Evolutionary conservation across 2,329 filamentous ascomycete species (phyloP).

Genomic region (Didymella exigua): DNA sequence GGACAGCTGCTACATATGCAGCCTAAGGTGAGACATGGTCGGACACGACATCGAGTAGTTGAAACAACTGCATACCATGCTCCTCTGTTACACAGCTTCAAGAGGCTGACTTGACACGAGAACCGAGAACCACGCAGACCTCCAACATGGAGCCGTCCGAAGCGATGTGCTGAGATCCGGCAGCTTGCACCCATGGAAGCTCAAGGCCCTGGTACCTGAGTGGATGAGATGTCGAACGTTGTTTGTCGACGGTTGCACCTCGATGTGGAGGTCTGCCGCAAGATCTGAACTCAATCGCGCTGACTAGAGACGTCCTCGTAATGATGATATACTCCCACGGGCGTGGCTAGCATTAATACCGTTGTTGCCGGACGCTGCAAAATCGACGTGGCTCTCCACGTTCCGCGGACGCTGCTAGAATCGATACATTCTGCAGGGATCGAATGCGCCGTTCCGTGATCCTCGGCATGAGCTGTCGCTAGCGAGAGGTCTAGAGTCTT

Average conservation of each 20-base stretch:
- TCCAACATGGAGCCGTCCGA: constrained; percentile 8
- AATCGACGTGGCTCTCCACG: constrained; percentile 41
- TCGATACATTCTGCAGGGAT: constrained; percentile 25
- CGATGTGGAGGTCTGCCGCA: constrained; percentile 20
- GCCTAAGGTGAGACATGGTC: constrained; percentile 24
- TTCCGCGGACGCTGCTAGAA: constrained; percentile 28
- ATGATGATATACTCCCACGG: constrained; percentile 12
- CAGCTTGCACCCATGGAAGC: constrained; percentile 3
- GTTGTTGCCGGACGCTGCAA: constrained; percentile 29
- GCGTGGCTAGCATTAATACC: constrained; percentile 22
- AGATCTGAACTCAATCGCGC: constrained; percentile 4
- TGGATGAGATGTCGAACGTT: constrained; percentile 2
- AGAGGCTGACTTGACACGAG: constrained; percentile 22
- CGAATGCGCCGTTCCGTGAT: constrained; percentile 20
- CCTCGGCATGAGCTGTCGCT: constrained; percentile 24
- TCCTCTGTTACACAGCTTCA: constrained; percentile 21
- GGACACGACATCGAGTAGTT: constrained; percentile 26
- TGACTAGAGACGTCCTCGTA: constrained; percentile 19
- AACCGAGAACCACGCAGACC: constrained; percentile 20
- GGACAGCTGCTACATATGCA: constrained; percentile 12
- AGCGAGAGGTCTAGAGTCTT: constrained; percentile 13
- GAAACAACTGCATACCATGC: constrained; percentile 34
- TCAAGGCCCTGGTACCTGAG: constrained; percentile 21
- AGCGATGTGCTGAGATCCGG: constrained; percentile 7
- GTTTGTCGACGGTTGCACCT: constrained; percentile 1